These are phyloP conservation scores for Barbarea vulgaris DNA, from an alignment of 345 rosid species.

Conservation along the genomic window DNA sequence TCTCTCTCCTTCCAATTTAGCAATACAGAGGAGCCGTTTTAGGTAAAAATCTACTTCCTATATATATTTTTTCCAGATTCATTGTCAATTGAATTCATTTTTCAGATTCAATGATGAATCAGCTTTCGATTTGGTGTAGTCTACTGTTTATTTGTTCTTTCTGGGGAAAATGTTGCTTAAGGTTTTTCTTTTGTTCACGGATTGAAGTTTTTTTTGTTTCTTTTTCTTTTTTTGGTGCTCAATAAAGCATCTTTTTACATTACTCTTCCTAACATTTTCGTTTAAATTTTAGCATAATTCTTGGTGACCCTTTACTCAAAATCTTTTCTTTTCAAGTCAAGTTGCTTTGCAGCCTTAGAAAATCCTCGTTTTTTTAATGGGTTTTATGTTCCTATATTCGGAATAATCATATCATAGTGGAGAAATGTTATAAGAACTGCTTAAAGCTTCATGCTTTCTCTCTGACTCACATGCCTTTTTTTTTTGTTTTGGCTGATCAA, in stretches of 20 bases:
- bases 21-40: not conserved
- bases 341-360: slow-evolving; percentile 33
- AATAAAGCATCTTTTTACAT: slow-evolving; percentile 10
- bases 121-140: not conserved
- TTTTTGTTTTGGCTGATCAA: slow-evolving; percentile 28
- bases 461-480: slow-evolving; percentile 50
- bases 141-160: not conserved
- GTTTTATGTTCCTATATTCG: slow-evolving; percentile 8
- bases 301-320: slow-evolving; percentile 52
- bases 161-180: slow-evolving; percentile 31
- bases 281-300: slow-evolving; percentile 10
- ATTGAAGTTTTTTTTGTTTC: not conserved
- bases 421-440: slow-evolving; percentile 36
- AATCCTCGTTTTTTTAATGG: slow-evolving; percentile 26
- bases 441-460: slow-evolving; percentile 51
- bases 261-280: not conserved
- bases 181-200: slow-evolving; percentile 15
- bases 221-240: not conserved
- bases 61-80: slow-evolving; percentile 11
- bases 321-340: slow-evolving; percentile 35
- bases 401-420: slow-evolving; percentile 21
- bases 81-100: slow-evolving; percentile 7
- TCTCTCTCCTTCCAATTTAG: not conserved
- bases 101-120: slow-evolving; percentile 7
- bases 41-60: slow-evolving; percentile 10